Conservation (phyloP, 176 grass and related monocot species). For the Chloris gayana region DNA sequence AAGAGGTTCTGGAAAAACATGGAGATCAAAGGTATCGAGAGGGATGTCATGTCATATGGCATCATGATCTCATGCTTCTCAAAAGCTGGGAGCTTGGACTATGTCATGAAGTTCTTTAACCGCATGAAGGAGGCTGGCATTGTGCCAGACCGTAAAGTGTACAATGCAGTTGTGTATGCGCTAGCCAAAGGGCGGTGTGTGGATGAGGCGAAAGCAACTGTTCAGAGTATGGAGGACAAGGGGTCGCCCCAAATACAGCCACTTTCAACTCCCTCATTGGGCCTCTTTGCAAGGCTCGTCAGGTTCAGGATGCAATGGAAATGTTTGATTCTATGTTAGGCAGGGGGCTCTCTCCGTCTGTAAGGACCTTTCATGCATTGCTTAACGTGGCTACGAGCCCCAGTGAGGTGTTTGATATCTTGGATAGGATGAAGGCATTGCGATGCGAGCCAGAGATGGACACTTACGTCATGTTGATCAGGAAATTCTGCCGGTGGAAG, state of each 20-base stretch:
- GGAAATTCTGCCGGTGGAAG: constrained; percentile 77
- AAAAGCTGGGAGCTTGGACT: constrained; percentile 67
- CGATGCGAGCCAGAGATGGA: constrained; percentile 60
- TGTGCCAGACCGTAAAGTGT: constrained; percentile 64
- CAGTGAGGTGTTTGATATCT: constrained; percentile 63
- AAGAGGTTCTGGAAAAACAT: constrained; percentile 85
- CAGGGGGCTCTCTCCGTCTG: constrained; percentile 57
- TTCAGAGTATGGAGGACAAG: constrained; percentile 70
- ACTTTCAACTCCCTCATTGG: constrained; percentile 82
- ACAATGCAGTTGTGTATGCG: constrained; percentile 71
- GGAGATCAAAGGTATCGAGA: constrained; percentile 52
- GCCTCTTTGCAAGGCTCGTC: constrained; percentile 69
- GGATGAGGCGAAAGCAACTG: constrained; percentile 58
- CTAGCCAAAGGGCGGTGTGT: constrained; percentile 75
- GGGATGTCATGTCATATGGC: constrained; percentile 73
- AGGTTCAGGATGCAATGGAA: constrained; percentile 61
- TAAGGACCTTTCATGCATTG: constrained; percentile 83
- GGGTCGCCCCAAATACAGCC: constrained; percentile 55
- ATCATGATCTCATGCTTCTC: constrained; percentile 95
- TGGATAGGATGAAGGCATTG: constrained; percentile 59
- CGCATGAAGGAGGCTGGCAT: constrained; percentile 72
- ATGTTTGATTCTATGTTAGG: constrained; percentile 72
- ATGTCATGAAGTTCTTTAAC: constrained; percentile 79
- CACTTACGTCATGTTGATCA: constrained; percentile 82
- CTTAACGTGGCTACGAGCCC: constrained; percentile 55